Conservation (phyloP, 495 filamentous ascomycete species). For the Rostrohypoxylon terebratum region DNA sequence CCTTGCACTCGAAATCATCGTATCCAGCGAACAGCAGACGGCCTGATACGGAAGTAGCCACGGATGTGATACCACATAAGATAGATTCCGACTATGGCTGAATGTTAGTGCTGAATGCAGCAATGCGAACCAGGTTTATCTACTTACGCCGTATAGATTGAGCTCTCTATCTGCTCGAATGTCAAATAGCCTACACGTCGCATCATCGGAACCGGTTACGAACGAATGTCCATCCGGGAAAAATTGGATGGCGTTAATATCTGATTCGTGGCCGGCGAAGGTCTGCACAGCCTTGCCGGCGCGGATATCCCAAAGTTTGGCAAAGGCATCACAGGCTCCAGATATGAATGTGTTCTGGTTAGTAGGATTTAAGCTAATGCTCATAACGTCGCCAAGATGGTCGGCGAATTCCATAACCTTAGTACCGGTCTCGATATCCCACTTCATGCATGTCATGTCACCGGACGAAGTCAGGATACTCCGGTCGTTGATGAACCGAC, state of each 20-base stretch:
- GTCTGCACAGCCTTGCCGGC: constrained; percentile 98
- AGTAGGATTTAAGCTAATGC: constrained; percentile 98
- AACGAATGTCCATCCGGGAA: constrained; percentile 99
- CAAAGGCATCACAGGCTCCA: constrained; percentile 97
- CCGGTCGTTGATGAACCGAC: constrained; percentile 98
- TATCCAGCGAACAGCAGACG: constrained; percentile 96
- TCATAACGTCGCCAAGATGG: constrained; percentile 99
- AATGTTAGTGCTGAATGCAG: constrained; percentile 34
- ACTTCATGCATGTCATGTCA: constrained; percentile 99
- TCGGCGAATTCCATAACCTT: constrained; percentile 99
- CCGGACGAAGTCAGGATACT: constrained; percentile 97
- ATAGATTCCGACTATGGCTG: constrained; percentile 89
- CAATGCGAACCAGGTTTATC: neutral
- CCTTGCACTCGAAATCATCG: constrained; percentile 99
- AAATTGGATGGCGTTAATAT: constrained; percentile 99
- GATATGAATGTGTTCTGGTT: constrained; percentile 99
- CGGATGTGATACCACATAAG: constrained; percentile 96
- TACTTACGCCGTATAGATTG: constrained; percentile 91
- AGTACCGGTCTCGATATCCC: constrained; percentile 97
- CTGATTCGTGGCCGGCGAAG: constrained; percentile 97
- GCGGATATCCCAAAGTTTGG: constrained; percentile 98
- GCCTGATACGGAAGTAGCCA: constrained; percentile 97
- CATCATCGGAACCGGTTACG: constrained; percentile 97
- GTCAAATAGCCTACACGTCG: constrained; percentile 96
- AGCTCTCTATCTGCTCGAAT: constrained; percentile 96